phyloP scores from a whole-genome alignment of 495 filamentous ascomycete species.

The Penicillium riverlandense region DNA sequence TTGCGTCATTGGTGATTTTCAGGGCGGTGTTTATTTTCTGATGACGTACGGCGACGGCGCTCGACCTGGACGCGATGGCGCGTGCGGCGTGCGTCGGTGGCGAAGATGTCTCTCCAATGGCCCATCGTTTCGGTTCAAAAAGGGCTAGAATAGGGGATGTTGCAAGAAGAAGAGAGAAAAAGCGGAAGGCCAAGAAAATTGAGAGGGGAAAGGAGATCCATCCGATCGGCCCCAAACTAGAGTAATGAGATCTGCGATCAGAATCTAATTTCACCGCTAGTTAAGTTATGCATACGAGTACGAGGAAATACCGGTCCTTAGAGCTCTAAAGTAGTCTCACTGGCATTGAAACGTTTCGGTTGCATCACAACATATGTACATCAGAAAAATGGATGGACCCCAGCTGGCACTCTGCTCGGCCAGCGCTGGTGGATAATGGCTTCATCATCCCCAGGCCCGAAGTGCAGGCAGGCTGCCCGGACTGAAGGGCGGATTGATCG shows the following conservation, averaged over 20 bases:
- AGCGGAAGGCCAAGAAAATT: neutral
- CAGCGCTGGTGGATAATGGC: constrained; percentile 12
- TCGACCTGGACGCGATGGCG: constrained; percentile 24
- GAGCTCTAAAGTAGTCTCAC: constrained; percentile 17
- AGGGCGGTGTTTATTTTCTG: no score
- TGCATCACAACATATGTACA: constrained; percentile 38
- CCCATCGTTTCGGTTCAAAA: constrained; percentile 17
- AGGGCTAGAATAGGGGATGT: neutral
- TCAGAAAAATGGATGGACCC: constrained; percentile 21
- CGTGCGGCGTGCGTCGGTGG: constrained; percentile 11
- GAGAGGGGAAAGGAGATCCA: neutral
- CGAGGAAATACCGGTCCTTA: constrained; percentile 4
- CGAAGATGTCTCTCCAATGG: constrained; percentile 27
- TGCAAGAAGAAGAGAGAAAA: neutral
- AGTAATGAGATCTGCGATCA: no score
- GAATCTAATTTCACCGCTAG: no score
- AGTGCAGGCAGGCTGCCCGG: constrained; percentile 16
- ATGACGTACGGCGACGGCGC: constrained; percentile 37
- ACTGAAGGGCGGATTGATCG: constrained; percentile 15
- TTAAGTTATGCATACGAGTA: neutral
- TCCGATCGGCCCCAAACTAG: neutral
- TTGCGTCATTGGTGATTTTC: neutral
- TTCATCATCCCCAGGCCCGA: constrained; percentile 13
- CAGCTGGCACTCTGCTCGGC: constrained; percentile 8
- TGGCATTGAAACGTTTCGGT: constrained; percentile 23